A percentile compares a stretch with the other conserved stretches of the same genome.
Conservation (phyloP, 2,329 filamentous ascomycete species). For the Pseudogymnoascus sp. region DNA sequence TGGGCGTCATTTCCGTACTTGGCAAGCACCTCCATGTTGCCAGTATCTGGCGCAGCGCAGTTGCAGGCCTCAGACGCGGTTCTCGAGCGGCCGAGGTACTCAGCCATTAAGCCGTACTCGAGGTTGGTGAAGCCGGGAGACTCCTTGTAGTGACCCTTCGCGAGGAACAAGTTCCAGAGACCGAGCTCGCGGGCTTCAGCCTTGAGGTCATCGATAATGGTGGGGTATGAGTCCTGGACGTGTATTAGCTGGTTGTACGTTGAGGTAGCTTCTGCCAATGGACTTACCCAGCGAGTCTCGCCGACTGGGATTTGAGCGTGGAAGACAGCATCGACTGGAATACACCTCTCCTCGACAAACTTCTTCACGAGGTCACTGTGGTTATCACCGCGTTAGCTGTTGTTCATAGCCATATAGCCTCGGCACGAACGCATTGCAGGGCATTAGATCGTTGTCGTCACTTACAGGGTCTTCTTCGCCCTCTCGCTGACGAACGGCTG, state of each 20-base stretch:
- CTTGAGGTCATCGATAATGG: constrained; percentile 84
- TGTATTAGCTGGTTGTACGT: neutral
- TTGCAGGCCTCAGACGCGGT: constrained; percentile 81
- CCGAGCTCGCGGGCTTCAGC: constrained; percentile 71
- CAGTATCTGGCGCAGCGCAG: constrained; percentile 84
- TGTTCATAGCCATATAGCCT: neutral
- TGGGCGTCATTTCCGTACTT: constrained; percentile 83
- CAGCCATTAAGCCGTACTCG: constrained; percentile 96
- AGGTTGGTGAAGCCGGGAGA: constrained; percentile 91
- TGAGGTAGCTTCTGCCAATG: neutral
- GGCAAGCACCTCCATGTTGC: constrained; percentile 91
- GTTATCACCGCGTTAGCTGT: neutral
- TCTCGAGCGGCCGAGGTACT: constrained; percentile 81
- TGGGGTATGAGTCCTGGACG: constrained; percentile 54
- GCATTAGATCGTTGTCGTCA: neutral
- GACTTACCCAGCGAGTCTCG: constrained; percentile 56
- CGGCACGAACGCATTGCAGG: neutral
- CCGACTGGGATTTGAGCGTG: constrained; percentile 72
- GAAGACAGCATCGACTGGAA: constrained; percentile 74
- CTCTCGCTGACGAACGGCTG: constrained; percentile 59
- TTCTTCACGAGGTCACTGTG: constrained; percentile 68
- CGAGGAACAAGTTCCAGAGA: constrained; percentile 97
- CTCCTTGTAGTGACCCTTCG: constrained; percentile 90
- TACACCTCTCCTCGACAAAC: constrained; percentile 95
- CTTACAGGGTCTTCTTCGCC: constrained; percentile 64